Evolutionary conservation across 176 grass and related monocot species (phyloP).

Genomic region (Cocos nucifera): DNA sequence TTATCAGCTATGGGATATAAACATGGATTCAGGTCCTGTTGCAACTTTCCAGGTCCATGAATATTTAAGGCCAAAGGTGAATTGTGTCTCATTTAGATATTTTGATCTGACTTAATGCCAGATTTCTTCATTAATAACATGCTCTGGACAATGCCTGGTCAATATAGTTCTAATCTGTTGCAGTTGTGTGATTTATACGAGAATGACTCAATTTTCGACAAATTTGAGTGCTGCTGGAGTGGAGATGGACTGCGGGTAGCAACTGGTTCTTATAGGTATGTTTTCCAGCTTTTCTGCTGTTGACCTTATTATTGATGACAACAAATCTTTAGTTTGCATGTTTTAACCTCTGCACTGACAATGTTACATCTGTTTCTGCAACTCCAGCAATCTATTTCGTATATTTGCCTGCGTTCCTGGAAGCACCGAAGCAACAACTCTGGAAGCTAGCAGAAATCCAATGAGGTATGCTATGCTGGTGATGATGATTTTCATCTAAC

Average conservation of each 20-base stretch:
- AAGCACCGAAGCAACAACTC: constrained; percentile 48
- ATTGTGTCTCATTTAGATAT: constrained; percentile 19
- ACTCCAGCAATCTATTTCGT: constrained; percentile 78
- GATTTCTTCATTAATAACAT: no score
- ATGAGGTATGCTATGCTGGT: constrained; percentile 35
- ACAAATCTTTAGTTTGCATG: neutral
- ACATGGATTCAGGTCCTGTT: constrained; percentile 83
- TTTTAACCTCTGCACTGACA: no score
- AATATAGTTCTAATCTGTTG: constrained; percentile 21
- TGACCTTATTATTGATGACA: constrained; percentile 16
- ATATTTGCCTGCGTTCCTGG: constrained; percentile 56
- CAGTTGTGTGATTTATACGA: constrained; percentile 88
- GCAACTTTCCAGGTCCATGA: constrained; percentile 85
- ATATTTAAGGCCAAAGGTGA: constrained; percentile 85
- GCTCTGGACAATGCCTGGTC: neutral
- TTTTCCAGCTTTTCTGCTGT: neutral
- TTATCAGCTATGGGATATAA: constrained; percentile 79
- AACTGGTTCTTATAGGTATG: constrained; percentile 88
- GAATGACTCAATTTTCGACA: constrained; percentile 87
- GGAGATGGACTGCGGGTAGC: constrained; percentile 63
- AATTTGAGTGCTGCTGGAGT: constrained; percentile 79
- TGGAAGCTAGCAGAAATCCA: constrained; percentile 81
- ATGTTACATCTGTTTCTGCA: neutral
- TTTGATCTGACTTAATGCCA: neutral
- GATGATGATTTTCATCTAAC: no score